These are phyloP conservation scores for Houttuynia cordata DNA, from an alignment of 164 flowering plant genomes.

Conservation along the genomic window DNA sequence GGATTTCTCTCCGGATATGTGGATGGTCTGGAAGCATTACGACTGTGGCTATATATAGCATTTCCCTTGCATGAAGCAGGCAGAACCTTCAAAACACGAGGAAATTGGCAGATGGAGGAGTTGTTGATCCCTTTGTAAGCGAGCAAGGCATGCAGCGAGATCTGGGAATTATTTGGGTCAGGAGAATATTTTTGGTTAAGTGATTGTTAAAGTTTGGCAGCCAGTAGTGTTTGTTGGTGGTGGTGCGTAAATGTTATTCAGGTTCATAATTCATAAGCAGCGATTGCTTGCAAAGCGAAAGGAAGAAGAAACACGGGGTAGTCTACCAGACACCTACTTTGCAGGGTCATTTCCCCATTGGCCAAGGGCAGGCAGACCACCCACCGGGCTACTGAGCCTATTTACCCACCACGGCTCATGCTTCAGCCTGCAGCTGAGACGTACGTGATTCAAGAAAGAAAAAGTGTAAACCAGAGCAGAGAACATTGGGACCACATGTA, in stretches of 20 bases:
- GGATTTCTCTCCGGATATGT: neutral
- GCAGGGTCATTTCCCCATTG: neutral
- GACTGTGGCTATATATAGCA: neutral
- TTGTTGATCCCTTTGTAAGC: neutral
- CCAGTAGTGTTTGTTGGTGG: neutral
- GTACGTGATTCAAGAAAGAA: too few species aligned
- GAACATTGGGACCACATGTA: too few species aligned
- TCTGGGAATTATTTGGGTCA: neutral
- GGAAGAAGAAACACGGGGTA: neutral
- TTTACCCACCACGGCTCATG: too few species aligned
- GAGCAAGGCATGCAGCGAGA: neutral
- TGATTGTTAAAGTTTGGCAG: conserved; percentile 8
- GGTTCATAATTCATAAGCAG: neutral
- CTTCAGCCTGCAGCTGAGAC: too few species aligned
- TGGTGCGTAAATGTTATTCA: too few species aligned
- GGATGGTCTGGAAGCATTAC: neutral
- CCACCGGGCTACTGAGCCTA: conserved; percentile 1
- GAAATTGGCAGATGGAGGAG: neutral
- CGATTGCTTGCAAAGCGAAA: conserved; percentile 1
- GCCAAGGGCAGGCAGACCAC: conserved; percentile 2
- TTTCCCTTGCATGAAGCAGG: neutral
- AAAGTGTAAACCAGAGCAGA: too few species aligned
- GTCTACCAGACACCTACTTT: conserved; percentile 7
- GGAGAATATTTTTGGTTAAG: too few species aligned
- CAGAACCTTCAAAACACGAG: neutral